Evolutionary conservation across 441 rosid species (phyloP), one percentile per base, ranked within the genome.

Genomic region (Arabidopsis lyrata): DNA sequence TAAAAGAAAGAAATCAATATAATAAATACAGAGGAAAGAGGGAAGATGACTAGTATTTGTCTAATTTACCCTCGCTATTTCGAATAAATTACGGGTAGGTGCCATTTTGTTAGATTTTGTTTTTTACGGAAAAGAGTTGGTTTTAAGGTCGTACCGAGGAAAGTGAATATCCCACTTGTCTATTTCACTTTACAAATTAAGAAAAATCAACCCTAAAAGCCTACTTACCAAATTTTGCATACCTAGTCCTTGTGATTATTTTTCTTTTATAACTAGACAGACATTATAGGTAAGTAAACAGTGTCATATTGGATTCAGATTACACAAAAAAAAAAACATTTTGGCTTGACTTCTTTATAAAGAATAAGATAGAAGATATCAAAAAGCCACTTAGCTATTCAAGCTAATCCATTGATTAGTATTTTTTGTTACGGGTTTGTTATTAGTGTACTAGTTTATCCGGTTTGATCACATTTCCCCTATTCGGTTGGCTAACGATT

Each of bases 111-210:
- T 69, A 55, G 53, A 27, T 64, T 63, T 63, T 48, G n/a, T 45
- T 50, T 70, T 70, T 70, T 77, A 50, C 69, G 50, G 60, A 72
- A 72, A 73, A 73, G 63, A 61, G 74, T 59, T 65, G 6, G 44
- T 11, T 53, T 71, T 77, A 36, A 59, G 77, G 80, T 71, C 81
- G 72, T 66, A 59, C 73, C 24, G 45, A 34, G 0, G 52, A 58
- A 59, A 72, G 50, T 52, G 49, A 52, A n/a, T 35, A 45, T 42
- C 60, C 60, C 32, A 2, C 52, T 36, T 72, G 59, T 60, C 64
- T 73, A 70, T 27, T 44, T 59, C 64, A 65, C 56, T 60, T 65
- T 64, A 4, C 27, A 34, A 34, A 45, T 58, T 48, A 16, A 62
- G 49, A 20, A 20, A 39, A 71, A 13, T 50, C 32, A 27, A 45